Evolutionary conservation across 2,329 filamentous ascomycete genomes (phyloP).

Genomic region (Clonostachys byssicola): DNA sequence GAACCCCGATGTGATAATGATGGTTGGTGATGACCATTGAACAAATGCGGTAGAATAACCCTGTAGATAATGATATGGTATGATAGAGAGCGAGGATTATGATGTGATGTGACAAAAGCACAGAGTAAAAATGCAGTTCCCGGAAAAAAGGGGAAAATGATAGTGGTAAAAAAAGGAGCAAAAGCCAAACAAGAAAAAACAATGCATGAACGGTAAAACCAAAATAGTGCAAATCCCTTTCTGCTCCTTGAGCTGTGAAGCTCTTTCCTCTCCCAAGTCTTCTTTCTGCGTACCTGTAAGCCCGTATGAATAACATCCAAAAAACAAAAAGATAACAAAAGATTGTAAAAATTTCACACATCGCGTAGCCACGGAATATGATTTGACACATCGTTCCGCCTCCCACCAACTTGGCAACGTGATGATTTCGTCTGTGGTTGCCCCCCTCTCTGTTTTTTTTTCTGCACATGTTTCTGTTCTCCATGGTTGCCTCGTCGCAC

Average conservation of each 20-base stretch:
- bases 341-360: slow-evolving; percentile 1
- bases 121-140: background rate
- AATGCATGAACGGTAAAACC: slow-evolving; percentile 5
- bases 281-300: slow-evolving; percentile 1
- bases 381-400: too few species aligned
- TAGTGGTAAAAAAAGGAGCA: slow-evolving; percentile 1
- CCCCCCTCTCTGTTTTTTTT: too few species aligned
- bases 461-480: too few species aligned
- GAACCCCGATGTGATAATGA: too few species aligned
- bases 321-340: slow-evolving; percentile 4
- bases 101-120: background rate
- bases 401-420: too few species aligned
- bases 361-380: too few species aligned
- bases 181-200: slow-evolving; percentile 8
- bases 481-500: too few species aligned
- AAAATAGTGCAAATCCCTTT: slow-evolving; percentile 1
- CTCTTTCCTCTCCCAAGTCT: background rate
- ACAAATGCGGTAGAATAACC: too few species aligned
- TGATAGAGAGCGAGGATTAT: too few species aligned
- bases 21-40: too few species aligned
- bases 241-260: background rate
- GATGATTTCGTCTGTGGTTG: too few species aligned
- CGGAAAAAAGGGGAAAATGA: slow-evolving; percentile 1
- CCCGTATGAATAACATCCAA: background rate
- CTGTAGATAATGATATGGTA: too few species aligned